A percentile compares a stretch with the other conserved stretches of the same genome.
phyloP scores from a whole-genome alignment of 495 filamentous ascomycete species.

The Lophium mytilinum region DNA sequence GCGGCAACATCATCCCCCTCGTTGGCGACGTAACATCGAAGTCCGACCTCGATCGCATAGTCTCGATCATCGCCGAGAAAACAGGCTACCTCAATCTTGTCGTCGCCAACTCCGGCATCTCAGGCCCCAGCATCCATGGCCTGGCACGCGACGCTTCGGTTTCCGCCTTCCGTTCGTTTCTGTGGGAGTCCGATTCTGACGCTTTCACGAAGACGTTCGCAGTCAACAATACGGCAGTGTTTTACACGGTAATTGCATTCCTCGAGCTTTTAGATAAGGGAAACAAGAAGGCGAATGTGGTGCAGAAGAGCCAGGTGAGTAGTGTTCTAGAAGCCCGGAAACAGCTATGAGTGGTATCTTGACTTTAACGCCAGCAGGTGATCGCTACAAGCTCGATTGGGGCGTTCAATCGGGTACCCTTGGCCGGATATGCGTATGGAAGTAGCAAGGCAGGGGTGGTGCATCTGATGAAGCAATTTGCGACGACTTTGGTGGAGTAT shows the following conservation, averaged over 20 bases:
- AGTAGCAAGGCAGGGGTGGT: slow-evolving; percentile 55
- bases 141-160: too few species aligned
- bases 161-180: too few species aligned
- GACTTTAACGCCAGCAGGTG: too few species aligned
- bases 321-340: too few species aligned
- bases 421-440: slow-evolving; percentile 54
- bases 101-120: slow-evolving; percentile 58
- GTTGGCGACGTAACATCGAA: slow-evolving; percentile 60
- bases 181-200: slow-evolving; percentile 29
- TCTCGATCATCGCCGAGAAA: slow-evolving; percentile 44
- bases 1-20: slow-evolving; percentile 48
- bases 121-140: slow-evolving; percentile 48
- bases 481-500: slow-evolving; percentile 46
- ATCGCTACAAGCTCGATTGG: slow-evolving; percentile 56
- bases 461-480: slow-evolving; percentile 56
- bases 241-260: slow-evolving; percentile 58
- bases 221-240: slow-evolving; percentile 53
- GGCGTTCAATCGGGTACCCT: slow-evolving; percentile 46
- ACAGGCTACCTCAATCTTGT: slow-evolving; percentile 54
- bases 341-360: too few species aligned
- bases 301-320: slow-evolving; percentile 49
- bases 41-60: slow-evolving; percentile 48
- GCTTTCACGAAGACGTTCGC: slow-evolving; percentile 51
- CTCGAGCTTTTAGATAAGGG: slow-evolving; percentile 53
- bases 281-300: slow-evolving; percentile 47